These are phyloP conservation scores for Hanseniaspora valbyensis DNA, from an alignment of 805 yeast genomes.

Conservation along the genomic window DNA sequence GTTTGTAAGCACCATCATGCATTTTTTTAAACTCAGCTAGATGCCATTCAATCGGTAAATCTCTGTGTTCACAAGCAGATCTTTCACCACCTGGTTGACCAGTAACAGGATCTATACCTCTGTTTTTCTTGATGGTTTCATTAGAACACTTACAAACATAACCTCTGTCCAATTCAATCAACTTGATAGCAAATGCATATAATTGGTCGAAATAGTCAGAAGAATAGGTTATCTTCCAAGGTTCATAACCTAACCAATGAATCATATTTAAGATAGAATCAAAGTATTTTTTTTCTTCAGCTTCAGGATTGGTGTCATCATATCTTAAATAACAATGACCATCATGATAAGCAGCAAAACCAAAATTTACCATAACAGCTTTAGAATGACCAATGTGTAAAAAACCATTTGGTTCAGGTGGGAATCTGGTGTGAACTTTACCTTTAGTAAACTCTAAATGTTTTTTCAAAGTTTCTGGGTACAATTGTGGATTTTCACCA, in stretches of 20 bases:
- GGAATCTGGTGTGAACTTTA: conserved; percentile 84
- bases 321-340: conserved; percentile 88
- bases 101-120: conserved; percentile 75
- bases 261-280: conserved; percentile 75
- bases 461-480: conserved; percentile 69
- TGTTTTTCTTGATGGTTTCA: conserved; percentile 77
- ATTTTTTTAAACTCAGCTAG: conserved; percentile 73
- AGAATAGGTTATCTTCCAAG: conserved; percentile 91
- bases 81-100: conserved; percentile 93
- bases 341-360: conserved; percentile 77
- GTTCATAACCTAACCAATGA: conserved; percentile 86
- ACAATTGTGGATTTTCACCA: conserved; percentile 87
- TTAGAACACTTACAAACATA: conserved; percentile 90
- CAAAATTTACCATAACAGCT: conserved; percentile 95
- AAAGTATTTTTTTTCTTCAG: conserved; percentile 88
- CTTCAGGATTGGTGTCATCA: conserved; percentile 98
- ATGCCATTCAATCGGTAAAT: conserved; percentile 59
- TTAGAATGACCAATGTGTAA: conserved; percentile 97
- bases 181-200: conserved; percentile 76
- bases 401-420: conserved; percentile 98
- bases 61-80: conserved; percentile 67
- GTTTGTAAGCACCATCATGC: conserved; percentile 79
- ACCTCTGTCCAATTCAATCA: conserved; percentile 61
- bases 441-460: conserved; percentile 75
- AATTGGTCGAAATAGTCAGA: conserved; percentile 88